phyloP scores from a whole-genome alignment of 208 protist species.

The Crithidia brevicula region DNA sequence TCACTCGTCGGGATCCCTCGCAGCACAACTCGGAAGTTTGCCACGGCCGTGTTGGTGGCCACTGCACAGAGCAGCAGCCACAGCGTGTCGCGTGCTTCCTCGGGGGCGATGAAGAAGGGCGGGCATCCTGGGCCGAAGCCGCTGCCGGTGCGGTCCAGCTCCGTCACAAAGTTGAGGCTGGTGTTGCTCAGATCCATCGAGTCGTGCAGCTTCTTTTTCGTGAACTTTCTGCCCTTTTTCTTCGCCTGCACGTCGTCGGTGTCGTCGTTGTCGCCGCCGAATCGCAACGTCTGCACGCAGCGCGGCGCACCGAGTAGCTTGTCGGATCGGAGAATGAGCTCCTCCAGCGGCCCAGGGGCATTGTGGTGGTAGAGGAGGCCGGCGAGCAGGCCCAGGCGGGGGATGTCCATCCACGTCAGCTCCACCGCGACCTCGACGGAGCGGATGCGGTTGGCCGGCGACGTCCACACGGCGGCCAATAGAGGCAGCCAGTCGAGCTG shows the following conservation, averaged over 20 bases:
- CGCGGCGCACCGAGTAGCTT: constrained; percentile 41
- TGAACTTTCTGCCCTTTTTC: constrained; percentile 15
- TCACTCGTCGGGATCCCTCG: constrained; percentile 26
- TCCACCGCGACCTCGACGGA: constrained; percentile 43
- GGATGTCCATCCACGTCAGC: constrained; percentile 57
- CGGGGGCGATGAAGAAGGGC: constrained; percentile 49
- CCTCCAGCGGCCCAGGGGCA: constrained; percentile 39
- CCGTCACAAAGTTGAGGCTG: constrained; percentile 37
- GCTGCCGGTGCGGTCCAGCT: constrained; percentile 30
- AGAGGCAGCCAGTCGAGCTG: constrained; percentile 70
- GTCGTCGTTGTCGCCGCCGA: constrained; percentile 5
- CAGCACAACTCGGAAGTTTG: constrained; percentile 33
- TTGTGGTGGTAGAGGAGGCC: constrained; percentile 58
- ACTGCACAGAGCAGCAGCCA: constrained; percentile 63
- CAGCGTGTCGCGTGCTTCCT: constrained; percentile 66
- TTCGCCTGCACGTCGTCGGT: background rate
- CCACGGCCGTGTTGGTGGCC: constrained; percentile 30
- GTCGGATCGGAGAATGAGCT: constrained; percentile 44
- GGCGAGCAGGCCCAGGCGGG: constrained; percentile 61
- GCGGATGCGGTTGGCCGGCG: constrained; percentile 46
- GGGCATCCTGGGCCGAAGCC: constrained; percentile 41
- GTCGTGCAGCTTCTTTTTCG: background rate
- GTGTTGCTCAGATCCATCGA: constrained; percentile 12
- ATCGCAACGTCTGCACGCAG: background rate
- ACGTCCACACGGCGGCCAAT: constrained; percentile 58